Conservation (phyloP, 2,329 filamentous ascomycete species). For the Hypoxylon sp. region DNA sequence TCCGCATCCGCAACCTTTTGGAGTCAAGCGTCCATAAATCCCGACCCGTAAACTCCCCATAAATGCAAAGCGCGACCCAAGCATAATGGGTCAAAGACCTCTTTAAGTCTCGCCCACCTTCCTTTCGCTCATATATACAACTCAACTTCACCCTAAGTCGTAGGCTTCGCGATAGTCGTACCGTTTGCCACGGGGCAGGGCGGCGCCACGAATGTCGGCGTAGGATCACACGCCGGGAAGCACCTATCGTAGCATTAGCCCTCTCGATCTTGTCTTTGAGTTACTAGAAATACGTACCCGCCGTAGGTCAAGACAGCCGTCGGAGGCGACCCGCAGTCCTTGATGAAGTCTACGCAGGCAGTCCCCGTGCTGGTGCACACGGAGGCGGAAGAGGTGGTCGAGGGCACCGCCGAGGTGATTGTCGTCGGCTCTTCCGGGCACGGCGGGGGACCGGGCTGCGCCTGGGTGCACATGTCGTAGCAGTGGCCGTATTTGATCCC, state of each 20-base stretch:
- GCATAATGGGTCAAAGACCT: no score
- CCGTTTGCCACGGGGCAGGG: conserved; percentile 27
- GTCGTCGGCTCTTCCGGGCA: conserved; percentile 27
- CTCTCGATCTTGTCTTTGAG: not conserved
- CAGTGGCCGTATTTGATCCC: conserved; percentile 38
- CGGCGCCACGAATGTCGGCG: conserved; percentile 33
- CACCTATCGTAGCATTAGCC: conserved; percentile 28
- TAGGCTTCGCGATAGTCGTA: conserved; percentile 1
- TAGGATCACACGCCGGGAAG: conserved; percentile 33
- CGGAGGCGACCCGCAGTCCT: conserved; percentile 43
- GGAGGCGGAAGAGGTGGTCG: conserved; percentile 18
- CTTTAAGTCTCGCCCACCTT: not conserved
- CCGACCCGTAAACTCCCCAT: not conserved
- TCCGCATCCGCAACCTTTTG: conserved; percentile 6
- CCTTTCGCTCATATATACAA: not conserved
- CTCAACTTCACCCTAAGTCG: not conserved
- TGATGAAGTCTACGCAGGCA: conserved; percentile 43
- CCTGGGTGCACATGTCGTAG: conserved; percentile 36
- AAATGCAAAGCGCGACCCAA: conserved; percentile 4
- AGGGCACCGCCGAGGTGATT: conserved; percentile 17
- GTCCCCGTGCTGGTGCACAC: conserved; percentile 39
- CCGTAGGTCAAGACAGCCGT: conserved; percentile 42
- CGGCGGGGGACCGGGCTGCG: conserved; percentile 21
- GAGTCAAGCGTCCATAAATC: not conserved
- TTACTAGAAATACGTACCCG: conserved; percentile 32